These are phyloP conservation scores for Stentor coeruleus DNA, from an alignment of 73 alveolate species.

Conservation along the genomic window DNA sequence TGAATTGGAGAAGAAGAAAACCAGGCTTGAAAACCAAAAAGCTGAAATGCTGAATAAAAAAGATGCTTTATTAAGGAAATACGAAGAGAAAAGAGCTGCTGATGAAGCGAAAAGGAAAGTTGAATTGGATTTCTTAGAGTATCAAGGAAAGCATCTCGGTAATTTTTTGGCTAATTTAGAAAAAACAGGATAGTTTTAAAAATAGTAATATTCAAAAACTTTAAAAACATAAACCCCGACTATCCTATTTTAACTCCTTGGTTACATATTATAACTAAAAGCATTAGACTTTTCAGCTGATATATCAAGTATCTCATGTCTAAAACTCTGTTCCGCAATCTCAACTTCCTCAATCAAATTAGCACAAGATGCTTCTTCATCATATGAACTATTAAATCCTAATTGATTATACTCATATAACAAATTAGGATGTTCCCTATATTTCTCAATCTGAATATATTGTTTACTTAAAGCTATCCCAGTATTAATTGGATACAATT, in stretches of 20 bases:
- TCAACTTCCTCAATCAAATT: conserved; percentile 7
- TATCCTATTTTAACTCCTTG: not conserved
- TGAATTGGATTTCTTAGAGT: conserved; percentile 85
- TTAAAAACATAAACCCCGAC: too few relatives aligned
- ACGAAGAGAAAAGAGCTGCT: conserved; percentile 83
- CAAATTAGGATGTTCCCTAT: not conserved
- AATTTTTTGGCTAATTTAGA: conserved; percentile 1
- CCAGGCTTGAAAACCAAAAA: conserved; percentile 16
- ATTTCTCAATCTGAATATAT: not conserved
- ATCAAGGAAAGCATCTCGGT: conserved; percentile 51
- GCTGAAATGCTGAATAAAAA: not conserved
- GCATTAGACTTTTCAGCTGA: not conserved
- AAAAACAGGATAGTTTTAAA: not conserved
- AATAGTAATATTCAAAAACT: too few relatives aligned
- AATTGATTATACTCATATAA: not conserved
- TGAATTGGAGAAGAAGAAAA: conserved; percentile 5
- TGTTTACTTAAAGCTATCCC: conserved; percentile 20
- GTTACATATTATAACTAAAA: not conserved
- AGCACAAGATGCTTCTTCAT: not conserved
- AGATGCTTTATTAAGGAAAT: conserved; percentile 41
- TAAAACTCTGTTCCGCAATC: conserved; percentile 13
- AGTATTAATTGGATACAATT: conserved; percentile 20
- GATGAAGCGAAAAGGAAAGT: conserved; percentile 87
- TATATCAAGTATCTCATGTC: not conserved
- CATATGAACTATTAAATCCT: conserved; percentile 11